These are phyloP conservation scores for Trametes cinnabarina DNA, from an alignment of 768 basidiomycete species.

Conservation along the genomic window DNA sequence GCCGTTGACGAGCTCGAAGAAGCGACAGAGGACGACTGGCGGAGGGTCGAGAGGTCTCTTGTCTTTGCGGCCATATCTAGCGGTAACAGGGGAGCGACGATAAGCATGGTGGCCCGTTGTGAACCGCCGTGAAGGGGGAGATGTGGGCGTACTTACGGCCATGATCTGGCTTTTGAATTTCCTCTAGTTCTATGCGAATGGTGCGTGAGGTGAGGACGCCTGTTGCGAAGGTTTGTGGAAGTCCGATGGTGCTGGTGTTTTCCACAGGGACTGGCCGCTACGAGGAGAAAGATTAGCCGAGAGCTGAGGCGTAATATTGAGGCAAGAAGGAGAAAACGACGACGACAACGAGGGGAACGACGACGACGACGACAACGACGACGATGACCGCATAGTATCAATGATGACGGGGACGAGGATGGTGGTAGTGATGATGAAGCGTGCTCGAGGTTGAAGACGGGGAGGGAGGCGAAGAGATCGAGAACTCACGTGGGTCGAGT, in stretches of 20 bases:
- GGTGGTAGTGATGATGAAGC: no score
- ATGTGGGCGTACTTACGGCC: constrained; percentile 56
- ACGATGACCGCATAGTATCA: no score
- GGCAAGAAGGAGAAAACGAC: no score
- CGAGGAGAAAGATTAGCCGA: background rate
- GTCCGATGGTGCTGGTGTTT: constrained; percentile 34
- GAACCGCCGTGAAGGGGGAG: background rate
- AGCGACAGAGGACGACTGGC: constrained; percentile 8
- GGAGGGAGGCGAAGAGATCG: no score
- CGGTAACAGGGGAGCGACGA: no score
- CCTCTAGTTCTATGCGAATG: constrained; percentile 52
- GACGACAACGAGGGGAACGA: no score
- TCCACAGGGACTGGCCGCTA: background rate
- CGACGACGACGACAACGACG: no score
- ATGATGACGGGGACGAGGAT: no score
- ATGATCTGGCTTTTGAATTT: constrained; percentile 63
- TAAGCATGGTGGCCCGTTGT: no score
- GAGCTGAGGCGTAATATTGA: no score
- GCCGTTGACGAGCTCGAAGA: background rate
- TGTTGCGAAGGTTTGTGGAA: constrained; percentile 51
- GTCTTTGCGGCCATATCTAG: constrained; percentile 15
- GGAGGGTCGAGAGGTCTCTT: constrained; percentile 19
- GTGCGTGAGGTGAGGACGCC: constrained; percentile 63
- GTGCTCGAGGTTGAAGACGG: no score
- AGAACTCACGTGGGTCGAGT: no score